Evolutionary conservation across 306 rosid genomes (phyloP).

Genomic region (Delonix regia): DNA sequence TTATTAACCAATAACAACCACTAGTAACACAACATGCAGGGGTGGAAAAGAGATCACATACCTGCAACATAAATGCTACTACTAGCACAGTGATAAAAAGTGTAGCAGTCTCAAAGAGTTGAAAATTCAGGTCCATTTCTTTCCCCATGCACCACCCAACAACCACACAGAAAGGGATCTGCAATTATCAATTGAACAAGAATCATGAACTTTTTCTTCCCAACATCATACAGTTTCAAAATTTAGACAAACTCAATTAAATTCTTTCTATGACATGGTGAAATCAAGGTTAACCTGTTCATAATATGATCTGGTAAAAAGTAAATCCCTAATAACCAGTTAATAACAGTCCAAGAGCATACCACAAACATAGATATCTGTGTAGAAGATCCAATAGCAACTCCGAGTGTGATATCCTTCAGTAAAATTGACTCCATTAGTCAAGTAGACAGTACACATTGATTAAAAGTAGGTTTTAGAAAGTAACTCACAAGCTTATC

Average conservation of each 20-base stretch:
- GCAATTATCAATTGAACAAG: conserved; percentile 42
- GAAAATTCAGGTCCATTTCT: conserved; percentile 91
- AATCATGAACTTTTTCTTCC: conserved; percentile 11
- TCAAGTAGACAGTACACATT: conserved; percentile 26
- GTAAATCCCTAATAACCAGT: conserved; percentile 13
- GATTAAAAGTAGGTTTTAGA: conserved; percentile 27
- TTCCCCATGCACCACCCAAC: conserved; percentile 94
- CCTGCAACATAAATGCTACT: conserved; percentile 97
- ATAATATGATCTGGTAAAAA: background rate
- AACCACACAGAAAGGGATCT: conserved; percentile 94
- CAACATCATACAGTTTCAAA: conserved; percentile 5
- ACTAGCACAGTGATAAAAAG: conserved; percentile 89
- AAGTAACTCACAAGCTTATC: conserved; percentile 88
- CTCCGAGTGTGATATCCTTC: conserved; percentile 92
- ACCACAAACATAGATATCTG: conserved; percentile 98
- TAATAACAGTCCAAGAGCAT: conserved; percentile 45
- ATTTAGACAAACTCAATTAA: conserved; percentile 6
- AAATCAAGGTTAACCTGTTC: conserved; percentile 22
- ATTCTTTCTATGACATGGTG: conserved; percentile 11
- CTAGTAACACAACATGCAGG: conserved; percentile 9
- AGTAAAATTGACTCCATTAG: conserved; percentile 41
- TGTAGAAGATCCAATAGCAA: conserved; percentile 92
- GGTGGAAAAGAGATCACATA: conserved; percentile 37
- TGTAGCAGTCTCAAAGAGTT: conserved; percentile 93
- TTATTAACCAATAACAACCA: background rate